phyloP scores from a whole-genome alignment of 441 rosid genomes.

The Gossypium schwendimanii region DNA sequence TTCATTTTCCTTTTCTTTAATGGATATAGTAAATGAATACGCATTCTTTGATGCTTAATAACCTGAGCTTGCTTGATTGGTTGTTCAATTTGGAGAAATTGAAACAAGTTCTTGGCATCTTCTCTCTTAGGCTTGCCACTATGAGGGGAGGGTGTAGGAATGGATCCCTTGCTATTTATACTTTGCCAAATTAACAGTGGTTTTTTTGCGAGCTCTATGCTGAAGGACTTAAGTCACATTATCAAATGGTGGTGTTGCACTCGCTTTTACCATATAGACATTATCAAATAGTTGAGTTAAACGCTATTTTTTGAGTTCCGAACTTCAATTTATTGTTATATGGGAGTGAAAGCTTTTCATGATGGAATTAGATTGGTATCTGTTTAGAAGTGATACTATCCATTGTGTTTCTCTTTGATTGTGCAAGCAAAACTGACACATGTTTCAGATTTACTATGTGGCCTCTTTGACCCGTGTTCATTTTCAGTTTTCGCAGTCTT shows the following conservation, averaged over 20 bases:
- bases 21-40: conserved; percentile 2
- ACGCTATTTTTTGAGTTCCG: not conserved
- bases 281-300: not conserved
- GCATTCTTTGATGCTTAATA: not conserved
- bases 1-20: conserved; percentile 21
- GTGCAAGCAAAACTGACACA: not conserved
- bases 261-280: not conserved
- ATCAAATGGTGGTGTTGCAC: not conserved
- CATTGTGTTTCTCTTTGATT: not conserved
- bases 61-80: not conserved
- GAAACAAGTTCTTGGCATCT: not conserved
- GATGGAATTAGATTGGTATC: not conserved
- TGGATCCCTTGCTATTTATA: not conserved
- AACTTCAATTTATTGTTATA: not conserved
- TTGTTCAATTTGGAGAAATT: not conserved
- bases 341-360: not conserved
- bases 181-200: not conserved
- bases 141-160: not conserved
- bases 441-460: not conserved
- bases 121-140: not conserved
- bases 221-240: not conserved
- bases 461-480: not conserved
- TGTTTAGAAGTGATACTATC: not conserved
- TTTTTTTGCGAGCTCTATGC: not conserved
- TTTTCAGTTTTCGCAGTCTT: not conserved